phyloP scores from a whole-genome alignment of 2,329 filamentous ascomycete species.

The Paraphaeosphaeria minitans region DNA sequence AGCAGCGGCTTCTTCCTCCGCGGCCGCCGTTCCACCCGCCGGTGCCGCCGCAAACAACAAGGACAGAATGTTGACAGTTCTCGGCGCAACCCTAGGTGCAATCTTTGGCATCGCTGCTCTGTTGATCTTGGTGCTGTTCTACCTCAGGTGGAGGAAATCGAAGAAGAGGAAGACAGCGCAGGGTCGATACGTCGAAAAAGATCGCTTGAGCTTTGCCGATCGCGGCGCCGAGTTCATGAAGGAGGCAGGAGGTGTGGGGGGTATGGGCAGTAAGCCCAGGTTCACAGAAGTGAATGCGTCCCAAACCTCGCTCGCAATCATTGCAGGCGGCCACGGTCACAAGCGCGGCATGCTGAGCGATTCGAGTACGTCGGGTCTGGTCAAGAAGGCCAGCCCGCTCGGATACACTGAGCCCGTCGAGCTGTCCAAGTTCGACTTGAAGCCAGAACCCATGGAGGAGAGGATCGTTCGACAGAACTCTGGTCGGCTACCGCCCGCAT shows the following conservation, averaged over 20 bases:
- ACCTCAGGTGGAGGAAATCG: conserved; percentile 66
- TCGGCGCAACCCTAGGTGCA: conserved; percentile 83
- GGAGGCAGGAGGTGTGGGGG: conserved; percentile 55
- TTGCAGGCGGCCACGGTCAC: conserved; percentile 57
- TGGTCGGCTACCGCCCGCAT: conserved; percentile 28
- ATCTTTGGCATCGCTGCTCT: conserved; percentile 75
- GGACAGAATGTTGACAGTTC: conserved; percentile 63
- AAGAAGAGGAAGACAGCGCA: conserved; percentile 65
- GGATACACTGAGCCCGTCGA: conserved; percentile 51
- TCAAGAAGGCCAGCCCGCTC: conserved; percentile 58
- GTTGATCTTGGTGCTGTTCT: conserved; percentile 72
- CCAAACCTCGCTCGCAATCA: conserved; percentile 54
- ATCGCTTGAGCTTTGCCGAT: conserved; percentile 57
- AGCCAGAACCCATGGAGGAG: conserved; percentile 37
- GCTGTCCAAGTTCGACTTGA: conserved; percentile 52
- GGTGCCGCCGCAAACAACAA: conserved; percentile 44
- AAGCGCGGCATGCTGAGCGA: conserved; percentile 62
- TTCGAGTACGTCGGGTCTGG: conserved; percentile 64
- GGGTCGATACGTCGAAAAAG: conserved; percentile 54
- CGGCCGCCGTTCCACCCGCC: conserved; percentile 41
- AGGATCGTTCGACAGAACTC: conserved; percentile 46
- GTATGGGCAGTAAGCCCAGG: conserved; percentile 42
- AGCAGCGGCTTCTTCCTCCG: conserved; percentile 26
- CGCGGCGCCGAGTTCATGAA: conserved; percentile 59
- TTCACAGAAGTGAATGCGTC: conserved; percentile 44